Evolutionary conservation across 108 stramenopile genomes (phyloP), one percentile per base, ranked within the genome.

Genomic region (Aurantiochytrium sp.): DNA sequence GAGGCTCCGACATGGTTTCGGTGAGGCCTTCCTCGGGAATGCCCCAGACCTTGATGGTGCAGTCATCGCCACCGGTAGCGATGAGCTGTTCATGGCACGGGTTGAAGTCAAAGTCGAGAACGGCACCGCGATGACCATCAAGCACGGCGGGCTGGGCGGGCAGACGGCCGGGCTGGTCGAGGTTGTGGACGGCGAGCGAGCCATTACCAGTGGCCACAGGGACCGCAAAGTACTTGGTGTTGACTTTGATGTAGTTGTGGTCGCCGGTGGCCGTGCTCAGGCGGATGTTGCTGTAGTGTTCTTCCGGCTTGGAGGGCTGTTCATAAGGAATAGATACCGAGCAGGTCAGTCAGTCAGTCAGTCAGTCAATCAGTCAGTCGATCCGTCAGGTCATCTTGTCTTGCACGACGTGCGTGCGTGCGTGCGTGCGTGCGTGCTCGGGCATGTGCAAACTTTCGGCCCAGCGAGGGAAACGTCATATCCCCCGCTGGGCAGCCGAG

Each of bases 241-340:
- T 98, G 28, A 96, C 99, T 92, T 99, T 99, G 95, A 98, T 98
- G 95, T 98, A 98, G 64, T 97, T 97, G 90, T 98, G 98, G 87
- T 99, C 99, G 58, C 99, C 98, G 58, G 97, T 97, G 5, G 96
- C 96, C 19, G 98, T 98, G 51, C 97, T 95, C 44, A 98, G 94
- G 23, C 96, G 95, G 89, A 97, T 94, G 44, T 95, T 96, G 47
- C 35, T 58, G 59, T 87, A 90, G 71, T 44, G 44, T 6, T 72
- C 5, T 23, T 90, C 90, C 35, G 69, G 18, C 90, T 90, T 90
- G 64, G 90, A 64, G 19, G 90, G 88, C 21, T 69, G 5, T 18
- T 14, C 4, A 69, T 3, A 23, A 59, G 19, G 19, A 3, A 59
- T 28, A 28, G n/a, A 59, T 35, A 35, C 35, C 35, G 35, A 35